These are phyloP conservation scores for Tylopilus vinaceipallidus DNA, from an alignment of 768 basidiomycete genomes.

Conservation along the genomic window DNA sequence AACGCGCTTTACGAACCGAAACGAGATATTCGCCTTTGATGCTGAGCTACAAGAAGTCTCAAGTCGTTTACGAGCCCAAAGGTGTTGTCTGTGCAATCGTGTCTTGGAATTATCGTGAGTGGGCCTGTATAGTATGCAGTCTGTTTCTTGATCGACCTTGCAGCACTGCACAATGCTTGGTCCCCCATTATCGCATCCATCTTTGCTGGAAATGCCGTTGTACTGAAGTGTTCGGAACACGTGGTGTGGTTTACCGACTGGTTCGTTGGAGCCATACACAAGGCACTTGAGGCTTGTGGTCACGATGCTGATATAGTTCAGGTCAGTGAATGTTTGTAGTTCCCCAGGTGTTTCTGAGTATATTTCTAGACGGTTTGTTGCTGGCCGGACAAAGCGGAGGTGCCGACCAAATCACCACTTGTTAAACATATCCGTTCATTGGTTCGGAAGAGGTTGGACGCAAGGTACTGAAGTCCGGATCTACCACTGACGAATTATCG, in stretches of 20 bases:
- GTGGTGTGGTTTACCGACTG: constrained; percentile 89
- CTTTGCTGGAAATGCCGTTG: constrained; percentile 86
- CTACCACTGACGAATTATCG: background rate
- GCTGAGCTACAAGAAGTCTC: constrained; percentile 72
- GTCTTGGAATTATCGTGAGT: constrained; percentile 91
- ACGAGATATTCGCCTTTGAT: constrained; percentile 64
- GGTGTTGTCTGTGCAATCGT: constrained; percentile 93
- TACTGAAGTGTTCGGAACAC: constrained; percentile 90
- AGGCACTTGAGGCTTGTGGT: constrained; percentile 78
- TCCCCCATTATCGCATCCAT: constrained; percentile 90
- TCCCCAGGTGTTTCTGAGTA: constrained; percentile 6
- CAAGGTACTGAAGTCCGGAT: constrained; percentile 44
- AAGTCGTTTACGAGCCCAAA: constrained; percentile 85
- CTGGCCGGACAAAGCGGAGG: constrained; percentile 82
- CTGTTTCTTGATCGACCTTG: background rate
- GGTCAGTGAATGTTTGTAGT: constrained; percentile 34
- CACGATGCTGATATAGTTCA: constrained; percentile 90
- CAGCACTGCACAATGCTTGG: constrained; percentile 91
- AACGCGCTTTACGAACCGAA: constrained; percentile 71
- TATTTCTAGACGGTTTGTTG: constrained; percentile 70
- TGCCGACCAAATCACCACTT: constrained; percentile 70
- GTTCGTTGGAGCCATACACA: constrained; percentile 78
- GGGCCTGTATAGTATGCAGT: background rate
- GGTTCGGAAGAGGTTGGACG: constrained; percentile 79
- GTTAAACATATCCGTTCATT: constrained; percentile 94